Percentiles rank a stretch among this genome's conserved stretches.
phyloP scores from a whole-genome alignment of 2,329 filamentous ascomycete species.

The Fusarium coicis region DNA sequence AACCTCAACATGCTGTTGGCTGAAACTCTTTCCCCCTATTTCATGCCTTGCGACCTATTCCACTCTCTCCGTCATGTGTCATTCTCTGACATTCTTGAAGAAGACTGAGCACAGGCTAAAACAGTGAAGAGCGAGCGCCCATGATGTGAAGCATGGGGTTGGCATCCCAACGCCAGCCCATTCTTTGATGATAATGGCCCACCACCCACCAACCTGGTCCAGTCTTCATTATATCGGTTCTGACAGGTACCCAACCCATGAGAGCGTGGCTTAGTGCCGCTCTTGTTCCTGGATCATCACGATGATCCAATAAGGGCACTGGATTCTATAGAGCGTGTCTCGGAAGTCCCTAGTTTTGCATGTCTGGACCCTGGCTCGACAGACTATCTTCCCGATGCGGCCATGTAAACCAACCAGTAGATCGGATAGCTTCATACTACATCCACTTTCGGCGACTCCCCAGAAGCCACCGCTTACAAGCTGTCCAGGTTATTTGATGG shows the following conservation, averaged over 20 bases:
- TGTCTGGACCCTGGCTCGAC: not conserved
- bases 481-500: not conserved
- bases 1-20: not conserved
- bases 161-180: not conserved
- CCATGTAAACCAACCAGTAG: slow-evolving; percentile 5
- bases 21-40: not conserved
- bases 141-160: not conserved
- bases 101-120: not conserved
- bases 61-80: not conserved
- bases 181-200: not conserved
- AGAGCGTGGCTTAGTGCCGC: not conserved
- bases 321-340: not conserved
- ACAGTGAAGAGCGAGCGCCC: not conserved
- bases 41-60: not conserved
- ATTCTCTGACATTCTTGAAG: not conserved
- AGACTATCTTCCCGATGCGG: slow-evolving; percentile 27
- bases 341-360: slow-evolving; percentile 3
- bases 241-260: not conserved
- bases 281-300: slow-evolving; percentile 11
- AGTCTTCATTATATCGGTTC: not conserved
- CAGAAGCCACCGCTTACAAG: slow-evolving; percentile 6
- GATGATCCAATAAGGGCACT: slow-evolving; percentile 1
- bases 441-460: slow-evolving; percentile 25
- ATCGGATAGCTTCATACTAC: slow-evolving; percentile 1
- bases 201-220: not conserved